phyloP scores from a whole-genome alignment of 305 asterid genomes.

The Rubia tinctorum region DNA sequence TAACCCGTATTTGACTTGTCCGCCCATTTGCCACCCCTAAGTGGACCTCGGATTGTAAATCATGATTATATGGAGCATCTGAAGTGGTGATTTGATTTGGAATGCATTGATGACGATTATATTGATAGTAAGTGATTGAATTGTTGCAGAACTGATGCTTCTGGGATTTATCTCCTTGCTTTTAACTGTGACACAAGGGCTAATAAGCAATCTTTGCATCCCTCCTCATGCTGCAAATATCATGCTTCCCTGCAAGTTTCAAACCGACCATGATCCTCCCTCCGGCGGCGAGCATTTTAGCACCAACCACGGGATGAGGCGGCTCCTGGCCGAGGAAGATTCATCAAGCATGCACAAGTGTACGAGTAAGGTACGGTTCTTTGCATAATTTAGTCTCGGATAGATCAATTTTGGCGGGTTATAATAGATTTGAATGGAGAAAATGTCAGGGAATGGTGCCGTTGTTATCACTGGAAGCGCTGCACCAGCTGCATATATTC shows the following conservation, averaged over 20 bases:
- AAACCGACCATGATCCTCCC: not conserved
- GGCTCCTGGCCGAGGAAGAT: slow-evolving; percentile 43
- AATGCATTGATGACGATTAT: not conserved
- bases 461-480: slow-evolving; percentile 68
- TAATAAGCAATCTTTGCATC: slow-evolving; percentile 57
- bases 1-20: too few species aligned
- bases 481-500: slow-evolving; percentile 91
- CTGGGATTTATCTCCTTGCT: slow-evolving; percentile 85
- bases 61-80: too few species aligned
- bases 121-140: not conserved
- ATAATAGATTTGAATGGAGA: too few species aligned
- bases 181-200: slow-evolving; percentile 63
- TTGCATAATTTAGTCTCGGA: too few species aligned
- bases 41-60: too few species aligned
- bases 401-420: not conserved
- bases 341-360: slow-evolving; percentile 27
- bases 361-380: slow-evolving; percentile 32
- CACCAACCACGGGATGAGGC: slow-evolving; percentile 22
- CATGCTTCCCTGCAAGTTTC: slow-evolving; percentile 80
- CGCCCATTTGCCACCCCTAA: too few species aligned
- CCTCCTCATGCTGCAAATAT: slow-evolving; percentile 38
- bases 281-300: slow-evolving; percentile 21
- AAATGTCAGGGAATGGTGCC: slow-evolving; percentile 52
- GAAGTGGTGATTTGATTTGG: not conserved
- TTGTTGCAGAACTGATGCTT: slow-evolving; percentile 79